Evolutionary conservation across 2,329 filamentous ascomycete species (phyloP).

Genomic region (Microdochium paspali): DNA sequence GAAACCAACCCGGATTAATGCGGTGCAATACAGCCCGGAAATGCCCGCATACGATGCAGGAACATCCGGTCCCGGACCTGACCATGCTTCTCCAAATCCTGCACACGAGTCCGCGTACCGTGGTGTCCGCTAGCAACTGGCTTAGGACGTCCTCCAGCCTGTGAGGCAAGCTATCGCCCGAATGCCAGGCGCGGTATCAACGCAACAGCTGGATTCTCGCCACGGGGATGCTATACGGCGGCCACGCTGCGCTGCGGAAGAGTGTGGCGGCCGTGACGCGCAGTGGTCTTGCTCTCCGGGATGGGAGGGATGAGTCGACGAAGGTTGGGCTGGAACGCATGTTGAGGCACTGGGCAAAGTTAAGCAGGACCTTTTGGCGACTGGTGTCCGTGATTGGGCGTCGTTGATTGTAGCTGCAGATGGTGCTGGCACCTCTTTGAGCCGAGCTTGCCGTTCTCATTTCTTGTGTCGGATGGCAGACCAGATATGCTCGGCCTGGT

Average conservation of each 20-base stretch:
- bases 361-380: background rate
- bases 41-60: too few species aligned
- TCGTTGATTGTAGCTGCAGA: background rate
- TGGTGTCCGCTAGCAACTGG: constrained; percentile 5
- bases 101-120: constrained; percentile 5
- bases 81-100: background rate
- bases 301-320: background rate
- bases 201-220: background rate
- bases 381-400: background rate
- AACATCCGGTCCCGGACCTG: background rate
- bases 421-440: too few species aligned
- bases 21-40: too few species aligned
- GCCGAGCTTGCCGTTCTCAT: too few species aligned
- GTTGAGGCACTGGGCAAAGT: background rate
- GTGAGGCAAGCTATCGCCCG: background rate
- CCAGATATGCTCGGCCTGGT: too few species aligned
- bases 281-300: background rate
- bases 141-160: constrained; percentile 9
- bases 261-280: background rate
- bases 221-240: background rate
- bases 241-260: background rate
- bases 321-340: background rate
- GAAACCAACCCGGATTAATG: background rate
- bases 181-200: background rate
- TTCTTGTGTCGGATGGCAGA: too few species aligned